These are phyloP conservation scores for Chrysochromulina parva DNA, from an alignment of 78 protist genomes.

Conservation along the genomic window DNA sequence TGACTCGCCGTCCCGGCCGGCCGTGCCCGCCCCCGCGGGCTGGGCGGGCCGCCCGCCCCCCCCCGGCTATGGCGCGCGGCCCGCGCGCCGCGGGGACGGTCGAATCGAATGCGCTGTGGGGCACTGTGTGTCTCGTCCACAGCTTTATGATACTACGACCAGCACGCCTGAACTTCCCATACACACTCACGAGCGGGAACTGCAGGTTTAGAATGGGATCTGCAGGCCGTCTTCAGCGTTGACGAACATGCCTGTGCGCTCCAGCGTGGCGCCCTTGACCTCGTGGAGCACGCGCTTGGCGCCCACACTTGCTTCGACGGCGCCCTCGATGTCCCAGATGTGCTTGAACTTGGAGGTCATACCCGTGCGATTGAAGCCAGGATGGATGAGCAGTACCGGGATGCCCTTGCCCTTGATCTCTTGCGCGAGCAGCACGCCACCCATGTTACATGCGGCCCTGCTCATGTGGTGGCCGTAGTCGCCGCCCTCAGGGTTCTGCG, in stretches of 20 bases:
- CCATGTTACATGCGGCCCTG: not conserved
- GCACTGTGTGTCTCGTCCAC: no score
- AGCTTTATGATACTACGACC: no score
- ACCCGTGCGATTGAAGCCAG: conserved; percentile 43
- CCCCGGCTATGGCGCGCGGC: no score
- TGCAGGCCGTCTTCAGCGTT: conserved; percentile 52
- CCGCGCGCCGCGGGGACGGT: no score
- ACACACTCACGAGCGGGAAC: no score
- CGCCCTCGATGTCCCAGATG: conserved; percentile 54
- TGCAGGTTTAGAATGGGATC: conserved; percentile 33
- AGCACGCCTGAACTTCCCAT: no score
- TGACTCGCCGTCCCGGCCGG: no score
- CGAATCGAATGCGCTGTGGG: no score
- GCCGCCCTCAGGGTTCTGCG: conserved; percentile 14
- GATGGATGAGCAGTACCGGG: not conserved
- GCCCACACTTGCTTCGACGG: conserved; percentile 36
- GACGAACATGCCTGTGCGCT: conserved; percentile 14
- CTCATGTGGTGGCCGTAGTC: conserved; percentile 9
- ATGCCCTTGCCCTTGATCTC: not conserved
- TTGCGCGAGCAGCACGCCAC: not conserved
- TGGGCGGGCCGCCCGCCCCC: no score
- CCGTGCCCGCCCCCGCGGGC: no score
- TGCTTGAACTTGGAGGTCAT: conserved; percentile 39
- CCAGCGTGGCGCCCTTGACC: not conserved
- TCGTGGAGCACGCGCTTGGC: conserved; percentile 53